Conservation (phyloP, 805 yeast genomes). For the Starmerella asiatica region DNA sequence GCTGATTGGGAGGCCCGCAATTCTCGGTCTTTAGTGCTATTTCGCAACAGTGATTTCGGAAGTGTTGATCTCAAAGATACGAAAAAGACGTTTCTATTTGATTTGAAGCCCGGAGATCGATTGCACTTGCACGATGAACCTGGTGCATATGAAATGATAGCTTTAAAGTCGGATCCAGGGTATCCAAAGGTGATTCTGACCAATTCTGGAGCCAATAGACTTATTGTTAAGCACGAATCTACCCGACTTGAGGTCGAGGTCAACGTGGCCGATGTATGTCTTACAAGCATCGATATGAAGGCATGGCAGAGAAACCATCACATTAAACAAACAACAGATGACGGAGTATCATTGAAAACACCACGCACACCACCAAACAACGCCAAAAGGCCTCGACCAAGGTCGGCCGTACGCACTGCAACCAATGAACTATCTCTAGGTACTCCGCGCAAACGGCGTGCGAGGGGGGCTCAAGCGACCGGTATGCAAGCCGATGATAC, state of each 20-base stretch:
- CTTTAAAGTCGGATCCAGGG: background rate
- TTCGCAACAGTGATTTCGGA: slow-evolving; percentile 9
- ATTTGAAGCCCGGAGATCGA: slow-evolving; percentile 7
- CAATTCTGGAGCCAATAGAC: background rate
- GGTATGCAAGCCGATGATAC: too few relatives aligned
- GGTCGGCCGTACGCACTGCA: too few relatives aligned
- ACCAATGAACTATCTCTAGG: too few relatives aligned
- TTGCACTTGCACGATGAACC: slow-evolving; percentile 5
- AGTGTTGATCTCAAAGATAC: slow-evolving; percentile 3
- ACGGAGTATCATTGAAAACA: too few relatives aligned
- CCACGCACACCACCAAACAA: too few relatives aligned
- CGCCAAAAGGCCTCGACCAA: too few relatives aligned
- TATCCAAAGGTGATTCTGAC: background rate
- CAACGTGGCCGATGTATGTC: slow-evolving; percentile 7
- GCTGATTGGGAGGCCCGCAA: slow-evolving; percentile 5
- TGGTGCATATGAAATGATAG: background rate
- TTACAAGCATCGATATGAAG: slow-evolving; percentile 6
- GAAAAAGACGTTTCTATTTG: slow-evolving; percentile 1
- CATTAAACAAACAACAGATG: too few relatives aligned
- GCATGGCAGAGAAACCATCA: slow-evolving; percentile 1
- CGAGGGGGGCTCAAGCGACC: too few relatives aligned
- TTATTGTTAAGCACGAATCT: background rate
- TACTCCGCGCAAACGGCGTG: too few relatives aligned
- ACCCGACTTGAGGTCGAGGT: slow-evolving; percentile 1
- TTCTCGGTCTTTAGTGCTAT: slow-evolving; percentile 6